A percentile compares a stretch with the other conserved stretches of the same genome.
These are phyloP conservation scores for Nakazawaea siamensis DNA, from an alignment of 805 yeast species.

Conservation along the genomic window DNA sequence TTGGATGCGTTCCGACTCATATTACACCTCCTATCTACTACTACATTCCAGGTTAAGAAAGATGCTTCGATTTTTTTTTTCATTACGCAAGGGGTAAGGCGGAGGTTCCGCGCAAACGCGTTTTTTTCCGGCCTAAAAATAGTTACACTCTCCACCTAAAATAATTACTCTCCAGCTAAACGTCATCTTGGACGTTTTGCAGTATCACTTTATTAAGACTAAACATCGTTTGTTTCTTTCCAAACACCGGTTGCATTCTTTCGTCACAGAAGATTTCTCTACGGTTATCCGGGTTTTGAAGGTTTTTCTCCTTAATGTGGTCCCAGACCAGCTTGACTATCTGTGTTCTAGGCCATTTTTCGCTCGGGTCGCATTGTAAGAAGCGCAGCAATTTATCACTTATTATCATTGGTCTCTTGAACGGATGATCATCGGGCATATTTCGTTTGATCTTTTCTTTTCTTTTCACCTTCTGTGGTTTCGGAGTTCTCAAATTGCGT, in stretches of 20 bases:
- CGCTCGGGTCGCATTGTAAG: slow-evolving; percentile 29
- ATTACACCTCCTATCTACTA: too few species aligned
- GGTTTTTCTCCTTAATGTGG: slow-evolving; percentile 50
- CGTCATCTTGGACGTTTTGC: not conserved
- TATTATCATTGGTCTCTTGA: slow-evolving; percentile 36
- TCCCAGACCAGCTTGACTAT: slow-evolving; percentile 66
- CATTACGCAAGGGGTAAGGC: too few species aligned
- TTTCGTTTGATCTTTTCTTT: slow-evolving; percentile 15
- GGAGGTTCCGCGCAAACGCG: too few species aligned
- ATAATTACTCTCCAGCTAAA: too few species aligned
- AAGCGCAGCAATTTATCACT: slow-evolving; percentile 44
- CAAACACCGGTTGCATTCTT: slow-evolving; percentile 47
- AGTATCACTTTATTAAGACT: slow-evolving; percentile 36
- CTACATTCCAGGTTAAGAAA: too few species aligned
- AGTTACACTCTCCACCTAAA: too few species aligned
- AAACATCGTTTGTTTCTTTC: slow-evolving; percentile 50
- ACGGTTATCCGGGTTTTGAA: slow-evolving; percentile 62
- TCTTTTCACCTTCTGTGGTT: slow-evolving; percentile 11
- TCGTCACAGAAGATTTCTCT: slow-evolving; percentile 62
- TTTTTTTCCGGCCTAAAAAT: too few species aligned
- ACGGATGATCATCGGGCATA: slow-evolving; percentile 17
- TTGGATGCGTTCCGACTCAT: too few species aligned
- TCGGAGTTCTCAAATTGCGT: slow-evolving; percentile 5
- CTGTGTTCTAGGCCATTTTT: slow-evolving; percentile 53
- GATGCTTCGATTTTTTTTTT: too few species aligned